Evolutionary conservation across 768 basidiomycete genomes (phyloP).

Genomic region (Pleurotus giganteus): DNA sequence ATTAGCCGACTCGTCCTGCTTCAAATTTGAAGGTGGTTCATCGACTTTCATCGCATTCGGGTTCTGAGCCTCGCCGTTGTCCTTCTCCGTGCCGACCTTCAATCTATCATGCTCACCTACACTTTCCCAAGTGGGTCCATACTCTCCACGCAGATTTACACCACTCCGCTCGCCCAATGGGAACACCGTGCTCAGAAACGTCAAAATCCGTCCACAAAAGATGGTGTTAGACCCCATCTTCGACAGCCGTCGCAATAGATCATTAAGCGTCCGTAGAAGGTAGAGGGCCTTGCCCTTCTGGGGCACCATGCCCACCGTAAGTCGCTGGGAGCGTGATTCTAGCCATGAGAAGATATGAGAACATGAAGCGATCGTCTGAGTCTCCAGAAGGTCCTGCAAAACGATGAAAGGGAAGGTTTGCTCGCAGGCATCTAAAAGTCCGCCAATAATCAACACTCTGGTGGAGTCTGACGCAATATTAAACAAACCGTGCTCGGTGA

Average conservation of each 20-base stretch:
- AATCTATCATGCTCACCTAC: constrained; percentile 36
- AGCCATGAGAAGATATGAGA: constrained; percentile 90
- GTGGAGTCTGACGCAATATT: neutral
- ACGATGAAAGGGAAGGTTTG: constrained; percentile 68
- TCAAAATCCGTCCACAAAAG: constrained; percentile 87
- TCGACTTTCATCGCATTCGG: constrained; percentile 22
- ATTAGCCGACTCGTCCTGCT: constrained; percentile 34
- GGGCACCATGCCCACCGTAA: constrained; percentile 78
- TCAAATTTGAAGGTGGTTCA: constrained; percentile 16
- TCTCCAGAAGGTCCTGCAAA: constrained; percentile 81
- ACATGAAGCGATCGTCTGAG: constrained; percentile 81
- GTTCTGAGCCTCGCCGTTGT: constrained; percentile 27
- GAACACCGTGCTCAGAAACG: constrained; percentile 83
- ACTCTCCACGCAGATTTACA: constrained; percentile 89
- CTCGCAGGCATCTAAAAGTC: constrained; percentile 68
- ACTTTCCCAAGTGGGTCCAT: constrained; percentile 75
- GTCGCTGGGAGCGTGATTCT: constrained; percentile 63
- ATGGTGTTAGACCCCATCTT: constrained; percentile 83
- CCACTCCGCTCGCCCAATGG: constrained; percentile 88
- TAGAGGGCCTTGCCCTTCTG: constrained; percentile 87
- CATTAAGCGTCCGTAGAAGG: constrained; percentile 82
- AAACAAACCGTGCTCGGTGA: constrained; percentile 71
- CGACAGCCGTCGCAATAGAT: constrained; percentile 80
- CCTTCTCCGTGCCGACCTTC: constrained; percentile 22
- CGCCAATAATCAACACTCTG: neutral